Conservation (phyloP, 1,139 yeast species). For the Yamadazyma atlantica region DNA sequence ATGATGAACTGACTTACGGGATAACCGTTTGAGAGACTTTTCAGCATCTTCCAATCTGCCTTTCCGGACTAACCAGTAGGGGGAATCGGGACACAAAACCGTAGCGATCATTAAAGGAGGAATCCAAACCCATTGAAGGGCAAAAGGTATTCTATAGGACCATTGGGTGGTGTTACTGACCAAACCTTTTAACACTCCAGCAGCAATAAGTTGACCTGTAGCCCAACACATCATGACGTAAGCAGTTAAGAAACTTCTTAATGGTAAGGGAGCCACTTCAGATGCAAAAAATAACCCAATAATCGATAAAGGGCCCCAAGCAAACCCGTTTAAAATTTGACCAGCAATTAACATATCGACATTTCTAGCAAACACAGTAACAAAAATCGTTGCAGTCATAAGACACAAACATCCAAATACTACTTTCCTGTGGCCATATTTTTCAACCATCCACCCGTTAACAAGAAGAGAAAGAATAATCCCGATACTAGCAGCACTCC, state of each 20-base stretch:
- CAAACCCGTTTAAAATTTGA: constrained; percentile 42
- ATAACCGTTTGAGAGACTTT: constrained; percentile 7
- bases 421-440: constrained; percentile 39
- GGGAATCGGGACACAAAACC: constrained; percentile 26
- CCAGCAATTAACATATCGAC: constrained; percentile 37
- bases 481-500: constrained; percentile 35
- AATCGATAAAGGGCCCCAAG: constrained; percentile 48
- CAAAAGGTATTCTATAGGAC: constrained; percentile 47
- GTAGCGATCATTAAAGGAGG: constrained; percentile 26
- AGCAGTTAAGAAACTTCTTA: constrained; percentile 43
- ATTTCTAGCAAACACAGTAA: constrained; percentile 42
- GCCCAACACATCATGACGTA: constrained; percentile 46
- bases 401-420: constrained; percentile 27
- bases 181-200: constrained; percentile 38
- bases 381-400: constrained; percentile 34
- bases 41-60: constrained; percentile 12
- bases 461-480: constrained; percentile 37
- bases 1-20: constrained; percentile 7
- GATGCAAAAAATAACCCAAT: constrained; percentile 47
- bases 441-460: constrained; percentile 38
- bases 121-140: constrained; percentile 36
- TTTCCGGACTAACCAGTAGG: constrained; percentile 12
- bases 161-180: constrained; percentile 19
- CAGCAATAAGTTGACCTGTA: constrained; percentile 41
- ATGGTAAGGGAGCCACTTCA: constrained; percentile 44